A percentile compares a stretch with the other conserved stretches of the same genome.
These are phyloP conservation scores for Penicillium sp. DNA, from an alignment of 2,329 filamentous ascomycete species.

Conservation along the genomic window DNA sequence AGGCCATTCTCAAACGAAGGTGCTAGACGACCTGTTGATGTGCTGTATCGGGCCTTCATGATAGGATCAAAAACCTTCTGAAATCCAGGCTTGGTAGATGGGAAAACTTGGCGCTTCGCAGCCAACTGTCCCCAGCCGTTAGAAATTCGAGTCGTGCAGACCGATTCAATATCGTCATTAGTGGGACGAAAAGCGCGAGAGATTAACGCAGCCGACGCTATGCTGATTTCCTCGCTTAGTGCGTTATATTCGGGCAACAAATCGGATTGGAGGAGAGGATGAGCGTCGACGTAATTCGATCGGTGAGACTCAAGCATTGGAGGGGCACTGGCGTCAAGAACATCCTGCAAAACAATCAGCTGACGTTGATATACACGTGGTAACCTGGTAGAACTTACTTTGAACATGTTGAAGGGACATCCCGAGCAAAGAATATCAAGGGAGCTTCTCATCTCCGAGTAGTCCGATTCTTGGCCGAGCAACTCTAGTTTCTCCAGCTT, in stretches of 20 bases:
- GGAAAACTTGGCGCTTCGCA: conserved; percentile 10
- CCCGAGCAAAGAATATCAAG: conserved; percentile 36
- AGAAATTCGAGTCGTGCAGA: conserved; percentile 31
- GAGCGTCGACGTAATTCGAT: conserved; percentile 55
- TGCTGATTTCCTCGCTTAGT: conserved; percentile 36
- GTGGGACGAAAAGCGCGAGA: conserved; percentile 23
- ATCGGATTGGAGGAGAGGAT: conserved; percentile 56
- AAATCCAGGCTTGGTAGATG: conserved; percentile 42
- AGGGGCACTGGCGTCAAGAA: conserved; percentile 65
- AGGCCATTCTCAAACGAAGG: conserved; percentile 77
- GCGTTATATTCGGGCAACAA: conserved; percentile 45
- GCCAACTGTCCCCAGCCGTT: conserved; percentile 20
- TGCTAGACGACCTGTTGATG: conserved; percentile 42
- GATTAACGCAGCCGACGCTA: conserved; percentile 32
- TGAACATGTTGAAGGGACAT: conserved; percentile 26
- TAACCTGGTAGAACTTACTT: conserved; percentile 25
- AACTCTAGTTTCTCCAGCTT: conserved; percentile 27
- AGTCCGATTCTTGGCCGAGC: conserved; percentile 28
- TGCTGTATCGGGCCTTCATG: conserved; percentile 39
- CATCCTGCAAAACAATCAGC: conserved; percentile 41
- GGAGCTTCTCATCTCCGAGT: conserved; percentile 36
- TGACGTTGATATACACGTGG: neutral
- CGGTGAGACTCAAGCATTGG: conserved; percentile 55
- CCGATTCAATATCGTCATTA: conserved; percentile 22
- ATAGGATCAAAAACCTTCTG: conserved; percentile 54